Evolutionary conservation across 805 yeast species (phyloP), one percentile per base, ranked within the genome.

Genomic region (Blastobotrys mokoenaii): DNA sequence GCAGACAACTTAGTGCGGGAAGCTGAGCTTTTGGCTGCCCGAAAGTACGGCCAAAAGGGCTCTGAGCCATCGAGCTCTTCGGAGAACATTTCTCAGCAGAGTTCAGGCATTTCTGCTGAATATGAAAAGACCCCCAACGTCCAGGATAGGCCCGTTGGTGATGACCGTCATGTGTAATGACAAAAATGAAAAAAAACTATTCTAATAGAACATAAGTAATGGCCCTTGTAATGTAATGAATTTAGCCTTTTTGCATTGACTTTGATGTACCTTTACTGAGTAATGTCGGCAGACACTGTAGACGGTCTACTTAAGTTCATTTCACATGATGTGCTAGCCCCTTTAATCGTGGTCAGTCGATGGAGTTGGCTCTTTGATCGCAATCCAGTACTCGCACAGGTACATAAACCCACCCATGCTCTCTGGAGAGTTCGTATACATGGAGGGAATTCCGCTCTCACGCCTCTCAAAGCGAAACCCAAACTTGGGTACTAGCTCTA

Each of bases 361-460:
- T 22, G 27, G 27, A 22, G 17, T 38, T 45, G 38, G 40, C 15
- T 39, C 48, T 53, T 67, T 73, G 34, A 52, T 59, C 46, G 82
- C 80, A 1, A 81, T 76, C 88, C 88, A 83, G 54, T 65, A 83
- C 48, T 80, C 84, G 55, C 88, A 80, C 18, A 73, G 65, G 55
- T 81, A 83, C 3, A 59, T 60, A 69, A 73, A 82, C 1, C 70
- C 66, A 0, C 83, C 82, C 54, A 80, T 61, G 1, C 77, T 61
- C 43, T 62, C 56, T 0, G 57, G 53, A 53, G 80, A 84, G 12
- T 81, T 72, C 4, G 59, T 47, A 56, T 84, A 84, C 0, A 73
- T 67, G 6, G 79, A 64, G 14, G 68, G 64, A 10, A 79, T 66
- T 1, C 59, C 69, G 1, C 69, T 59, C 49, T 72, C 74, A 29